phyloP scores from a whole-genome alignment of 2,329 filamentous ascomycete species.

The Beauveria varroae region DNA sequence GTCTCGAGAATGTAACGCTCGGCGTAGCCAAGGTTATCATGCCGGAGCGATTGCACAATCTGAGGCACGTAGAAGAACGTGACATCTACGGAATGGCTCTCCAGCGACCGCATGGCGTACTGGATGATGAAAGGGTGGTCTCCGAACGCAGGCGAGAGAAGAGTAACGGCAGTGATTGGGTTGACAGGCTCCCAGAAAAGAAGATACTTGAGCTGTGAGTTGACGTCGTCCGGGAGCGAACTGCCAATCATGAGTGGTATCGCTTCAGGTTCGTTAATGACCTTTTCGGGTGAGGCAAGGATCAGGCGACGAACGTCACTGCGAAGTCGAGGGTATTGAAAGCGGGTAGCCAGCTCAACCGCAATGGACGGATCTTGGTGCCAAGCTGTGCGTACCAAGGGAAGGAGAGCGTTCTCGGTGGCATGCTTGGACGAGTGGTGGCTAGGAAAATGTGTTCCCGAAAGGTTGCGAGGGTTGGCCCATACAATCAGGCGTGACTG shows the following conservation, averaged over 20 bases:
- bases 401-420: slow-evolving; percentile 42
- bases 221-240: slow-evolving; percentile 69
- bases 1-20: slow-evolving; percentile 96
- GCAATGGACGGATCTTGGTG: slow-evolving; percentile 75
- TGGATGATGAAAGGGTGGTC: slow-evolving; percentile 92
- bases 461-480: slow-evolving; percentile 71
- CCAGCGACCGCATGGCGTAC: slow-evolving; percentile 91
- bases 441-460: slow-evolving; percentile 28
- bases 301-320: slow-evolving; percentile 74
- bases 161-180: slow-evolving; percentile 84
- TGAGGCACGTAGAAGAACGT: slow-evolving; percentile 99
- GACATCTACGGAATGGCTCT: slow-evolving; percentile 91
- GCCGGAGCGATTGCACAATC: slow-evolving; percentile 90
- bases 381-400: slow-evolving; percentile 79
- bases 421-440: slow-evolving; percentile 33
- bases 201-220: slow-evolving; percentile 78
- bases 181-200: slow-evolving; percentile 91
- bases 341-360: slow-evolving; percentile 75
- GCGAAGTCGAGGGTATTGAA: slow-evolving; percentile 64
- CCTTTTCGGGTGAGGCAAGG: slow-evolving; percentile 76
- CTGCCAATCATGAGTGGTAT: slow-evolving; percentile 75
- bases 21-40: slow-evolving; percentile 88
- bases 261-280: slow-evolving; percentile 72
- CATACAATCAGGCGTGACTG: slow-evolving; percentile 78
- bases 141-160: slow-evolving; percentile 84